Conservation (phyloP, 2,329 filamentous ascomycete genomes). For the Fusarium sp. region DNA sequence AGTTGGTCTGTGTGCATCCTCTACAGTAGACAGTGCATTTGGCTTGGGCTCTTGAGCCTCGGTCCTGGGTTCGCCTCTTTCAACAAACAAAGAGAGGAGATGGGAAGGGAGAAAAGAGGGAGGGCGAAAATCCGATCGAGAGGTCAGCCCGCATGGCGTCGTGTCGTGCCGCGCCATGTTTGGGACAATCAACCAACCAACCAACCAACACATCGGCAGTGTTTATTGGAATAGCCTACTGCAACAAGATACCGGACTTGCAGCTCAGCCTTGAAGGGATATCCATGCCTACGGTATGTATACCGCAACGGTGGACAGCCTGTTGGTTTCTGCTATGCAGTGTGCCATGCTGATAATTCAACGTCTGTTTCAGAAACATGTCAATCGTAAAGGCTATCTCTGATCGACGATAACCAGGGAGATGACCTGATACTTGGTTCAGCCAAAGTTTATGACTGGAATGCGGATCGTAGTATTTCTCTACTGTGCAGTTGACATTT, state of each 20-base stretch:
- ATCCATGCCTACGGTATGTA: slow-evolving; percentile 1
- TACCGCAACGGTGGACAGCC: background rate
- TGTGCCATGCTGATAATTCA: background rate
- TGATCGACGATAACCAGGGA: background rate
- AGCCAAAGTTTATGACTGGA: slow-evolving; percentile 19
- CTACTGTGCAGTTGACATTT: background rate
- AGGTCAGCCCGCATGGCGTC: slow-evolving; percentile 13
- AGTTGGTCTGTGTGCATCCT: background rate
- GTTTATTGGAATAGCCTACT: slow-evolving; percentile 1
- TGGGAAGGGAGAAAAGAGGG: background rate
- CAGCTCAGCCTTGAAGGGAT: slow-evolving; percentile 1
- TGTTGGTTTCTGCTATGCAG: background rate
- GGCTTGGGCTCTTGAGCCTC: slow-evolving; percentile 12
- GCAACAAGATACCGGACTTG: background rate
- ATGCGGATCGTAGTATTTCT: slow-evolving; percentile 8
- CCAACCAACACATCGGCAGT: slow-evolving; percentile 18
- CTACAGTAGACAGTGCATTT: background rate
- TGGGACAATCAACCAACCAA: slow-evolving; percentile 27
- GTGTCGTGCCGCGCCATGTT: slow-evolving; percentile 20
- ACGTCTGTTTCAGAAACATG: slow-evolving; percentile 5
- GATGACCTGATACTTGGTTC: slow-evolving; percentile 6
- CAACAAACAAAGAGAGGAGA: background rate
- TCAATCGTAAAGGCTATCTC: background rate
- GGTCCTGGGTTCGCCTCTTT: background rate
- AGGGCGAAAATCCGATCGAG: slow-evolving; percentile 22